Percentiles rank a stretch among this genome's conserved stretches.
Conservation (phyloP, 176 grass and related monocot genomes). For the Elymus sibiricus region DNA sequence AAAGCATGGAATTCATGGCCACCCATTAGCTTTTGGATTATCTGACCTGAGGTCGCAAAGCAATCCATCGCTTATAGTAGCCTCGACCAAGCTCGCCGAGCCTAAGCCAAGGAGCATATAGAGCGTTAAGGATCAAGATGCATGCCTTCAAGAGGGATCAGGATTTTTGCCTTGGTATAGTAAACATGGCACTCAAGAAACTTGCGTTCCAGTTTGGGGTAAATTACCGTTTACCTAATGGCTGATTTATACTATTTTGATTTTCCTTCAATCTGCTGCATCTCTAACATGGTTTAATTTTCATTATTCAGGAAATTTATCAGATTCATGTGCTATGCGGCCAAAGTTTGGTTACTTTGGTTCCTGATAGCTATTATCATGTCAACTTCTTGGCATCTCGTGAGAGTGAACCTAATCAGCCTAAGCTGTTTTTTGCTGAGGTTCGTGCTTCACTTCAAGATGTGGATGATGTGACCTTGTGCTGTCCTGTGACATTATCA, state of each 20-base stretch:
- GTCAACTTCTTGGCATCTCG: neutral
- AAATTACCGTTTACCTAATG: neutral
- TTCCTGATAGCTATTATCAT: neutral
- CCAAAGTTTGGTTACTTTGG: neutral
- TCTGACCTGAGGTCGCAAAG: neutral
- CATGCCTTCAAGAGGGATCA: neutral
- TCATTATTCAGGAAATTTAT: neutral
- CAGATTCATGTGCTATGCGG: neutral
- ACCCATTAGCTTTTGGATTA: neutral
- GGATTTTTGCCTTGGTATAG: neutral
- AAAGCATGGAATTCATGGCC: neutral
- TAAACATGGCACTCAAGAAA: neutral
- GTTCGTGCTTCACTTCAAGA: neutral
- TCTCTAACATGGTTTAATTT: neutral
- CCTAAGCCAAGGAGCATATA: slow-evolving; percentile 5
- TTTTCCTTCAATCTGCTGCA: neutral
- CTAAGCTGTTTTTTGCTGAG: neutral
- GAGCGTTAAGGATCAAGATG: neutral
- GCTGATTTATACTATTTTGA: neutral
- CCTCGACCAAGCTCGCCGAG: neutral
- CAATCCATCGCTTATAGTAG: neutral
- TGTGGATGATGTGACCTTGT: neutral
- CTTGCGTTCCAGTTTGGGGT: neutral
- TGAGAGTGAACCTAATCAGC: neutral
- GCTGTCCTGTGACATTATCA: neutral